Evolutionary conservation across 169 alveolate genomes (phyloP), one percentile per base, ranked within the genome.

Genomic region (Plasmodium sp.): DNA sequence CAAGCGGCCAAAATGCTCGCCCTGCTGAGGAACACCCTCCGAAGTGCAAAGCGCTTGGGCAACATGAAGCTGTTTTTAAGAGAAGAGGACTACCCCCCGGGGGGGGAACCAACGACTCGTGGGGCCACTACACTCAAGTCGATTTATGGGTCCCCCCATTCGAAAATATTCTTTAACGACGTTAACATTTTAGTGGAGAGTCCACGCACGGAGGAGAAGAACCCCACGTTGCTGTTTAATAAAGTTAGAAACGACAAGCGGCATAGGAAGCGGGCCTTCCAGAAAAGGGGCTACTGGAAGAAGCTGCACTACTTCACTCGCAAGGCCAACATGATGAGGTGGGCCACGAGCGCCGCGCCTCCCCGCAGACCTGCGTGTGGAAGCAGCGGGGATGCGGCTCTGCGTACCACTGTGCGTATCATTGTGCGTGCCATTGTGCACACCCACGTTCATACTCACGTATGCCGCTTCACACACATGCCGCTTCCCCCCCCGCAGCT

Each of bases 221-320:
- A 72, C 75, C 43, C 36, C 75, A 36, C 67, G 31, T 14, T 86
- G 27, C 93, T 86, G 77, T 86, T 86, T 27, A 86, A 86, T 39
- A 86, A 86, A 33, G 93, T 86, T 31, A 36, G 93, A 75, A 86
- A 86, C 75, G 93, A 86, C 62, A 86, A 75, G 14, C 56, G 80
- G 71, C 86, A 86, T 74, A 86, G 93, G 56, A 86, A 86, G 18
- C 58, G 93, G 39, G 93, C 81, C 41, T 86, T 86, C 77, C 93
- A 86, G 81, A 86, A 86, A 86, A 86, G 93, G 81, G 93, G 93
- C 3, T 86, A 86, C 81, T 86, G 93, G 93, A 86, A 86, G 81
- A 86, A 86, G 51, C 75, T 86, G 93, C 93, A 86, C 67, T 86
- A 86, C 80, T 86, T 86, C 71, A 48, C 81, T 18, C 54, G 93